Base-by-base conservation (phyloP, 495 filamentous ascomycete species). In the Talaromyces trachyspermus region DNA sequence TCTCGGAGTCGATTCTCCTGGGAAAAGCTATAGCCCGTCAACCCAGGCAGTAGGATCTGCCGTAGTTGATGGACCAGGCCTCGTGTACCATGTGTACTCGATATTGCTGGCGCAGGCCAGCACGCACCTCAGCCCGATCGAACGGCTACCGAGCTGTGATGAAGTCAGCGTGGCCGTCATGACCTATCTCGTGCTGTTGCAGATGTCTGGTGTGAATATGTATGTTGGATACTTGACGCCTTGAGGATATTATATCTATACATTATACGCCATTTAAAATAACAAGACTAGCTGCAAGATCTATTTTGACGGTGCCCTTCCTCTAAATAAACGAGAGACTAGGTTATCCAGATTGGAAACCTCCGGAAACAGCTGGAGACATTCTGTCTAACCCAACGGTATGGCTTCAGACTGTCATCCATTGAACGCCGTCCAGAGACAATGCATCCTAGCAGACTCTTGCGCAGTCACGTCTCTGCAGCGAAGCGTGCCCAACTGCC, bases 251-350 rank as follows among this genome's bases (percentile, higher is more conserved):
- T 42, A 22, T 4, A 14, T 11, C 39, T 12, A n/a, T 33, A 3
- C 14, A 19, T 33, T 20, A 26, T 37, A 29, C 43, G 12, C 9
- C 10, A 15, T 14, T 51, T 15, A 53, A 47, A n/a, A 46, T 17
- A 45, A 7, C 25, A 37, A 12, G 5, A 1, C 17, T 39, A 75
- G 68, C 55, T 51, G 65, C 42, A 48, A 59, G 24, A 86, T 94
- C 43, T 89, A 78, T 58, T 91, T 94, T 48, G 88, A 94, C 58
- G 85, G 87, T 19, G 81, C 76, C 35, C 68, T 94, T 9, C 88
- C 88, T 7, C 37, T 63, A 5, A 52, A 59, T 12, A 88, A 88
- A 50, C 67, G 68, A 19, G 51, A 62, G 0, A 76, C 68, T 6
- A 72, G 84, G n/a, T 46, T 72, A 17, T 30, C 54, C 7, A 71